phyloP scores from a whole-genome alignment of 257 asterid genomes.

The Solanum sejunctum region DNA sequence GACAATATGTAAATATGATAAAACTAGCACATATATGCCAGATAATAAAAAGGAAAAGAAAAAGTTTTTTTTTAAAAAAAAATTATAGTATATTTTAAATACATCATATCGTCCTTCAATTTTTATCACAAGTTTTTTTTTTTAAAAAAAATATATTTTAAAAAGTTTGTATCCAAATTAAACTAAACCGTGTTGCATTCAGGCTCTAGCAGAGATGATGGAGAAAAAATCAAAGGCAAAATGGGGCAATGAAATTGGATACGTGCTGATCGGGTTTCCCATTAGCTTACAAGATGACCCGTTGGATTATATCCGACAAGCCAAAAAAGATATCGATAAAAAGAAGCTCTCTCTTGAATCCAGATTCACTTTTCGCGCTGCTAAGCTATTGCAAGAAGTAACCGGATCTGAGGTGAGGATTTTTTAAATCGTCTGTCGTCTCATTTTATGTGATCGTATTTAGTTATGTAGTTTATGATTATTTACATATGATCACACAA shows the following conservation, averaged over 20 bases:
- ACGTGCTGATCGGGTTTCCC: conserved; percentile 14
- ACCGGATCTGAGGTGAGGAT: conserved; percentile 27
- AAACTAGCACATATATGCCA: too few relatives aligned
- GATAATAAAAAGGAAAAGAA: too few relatives aligned
- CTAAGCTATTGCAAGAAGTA: conserved; percentile 2
- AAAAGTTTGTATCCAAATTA: too few relatives aligned
- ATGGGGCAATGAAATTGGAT: conserved; percentile 40
- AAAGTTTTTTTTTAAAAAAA: too few relatives aligned
- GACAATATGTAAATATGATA: too few relatives aligned
- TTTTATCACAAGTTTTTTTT: too few relatives aligned
- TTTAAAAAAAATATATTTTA: too few relatives aligned
- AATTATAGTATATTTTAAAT: too few relatives aligned
- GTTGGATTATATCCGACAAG: conserved; percentile 18
- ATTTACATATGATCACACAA: too few relatives aligned
- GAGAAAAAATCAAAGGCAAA: conserved; percentile 12
- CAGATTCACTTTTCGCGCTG: neutral
- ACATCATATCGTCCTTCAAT: too few relatives aligned
- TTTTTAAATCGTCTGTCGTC: neutral
- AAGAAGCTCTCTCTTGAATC: conserved; percentile 40
- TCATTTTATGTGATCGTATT: neutral
- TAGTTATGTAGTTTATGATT: too few relatives aligned
- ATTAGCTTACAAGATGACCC: conserved; percentile 21
- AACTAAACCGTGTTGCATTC: too few relatives aligned
- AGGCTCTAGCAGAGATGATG: conserved; percentile 39
- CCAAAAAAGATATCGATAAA: conserved; percentile 27